phyloP scores from a whole-genome alignment of 1,284 basidiomycete species.

The Malassezia equina region DNA sequence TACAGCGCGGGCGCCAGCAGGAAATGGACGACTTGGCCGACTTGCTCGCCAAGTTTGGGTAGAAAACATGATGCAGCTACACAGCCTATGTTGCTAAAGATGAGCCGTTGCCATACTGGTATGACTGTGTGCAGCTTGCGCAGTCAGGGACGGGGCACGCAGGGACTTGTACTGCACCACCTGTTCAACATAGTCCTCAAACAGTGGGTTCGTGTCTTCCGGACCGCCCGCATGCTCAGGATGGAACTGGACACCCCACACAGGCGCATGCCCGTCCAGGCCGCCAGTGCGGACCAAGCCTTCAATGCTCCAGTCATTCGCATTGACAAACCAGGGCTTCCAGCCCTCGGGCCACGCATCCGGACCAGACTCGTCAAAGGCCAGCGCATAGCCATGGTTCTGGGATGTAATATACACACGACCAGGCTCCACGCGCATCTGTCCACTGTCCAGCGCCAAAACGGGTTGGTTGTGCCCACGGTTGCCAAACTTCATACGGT shows the following conservation, averaged over 20 bases:
- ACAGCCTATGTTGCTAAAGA: background rate
- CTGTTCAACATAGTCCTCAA: constrained; percentile 44
- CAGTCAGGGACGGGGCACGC: constrained; percentile 18
- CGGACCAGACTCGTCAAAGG: constrained; percentile 24
- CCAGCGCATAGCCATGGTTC: constrained; percentile 52
- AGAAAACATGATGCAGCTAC: background rate
- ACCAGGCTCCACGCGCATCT: constrained; percentile 76
- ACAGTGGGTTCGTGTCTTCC: constrained; percentile 44
- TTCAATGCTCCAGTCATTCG: constrained; percentile 45
- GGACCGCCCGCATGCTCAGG: constrained; percentile 46
- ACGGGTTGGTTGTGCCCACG: constrained; percentile 99
- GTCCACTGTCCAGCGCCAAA: constrained; percentile 75
- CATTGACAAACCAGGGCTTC: constrained; percentile 46
- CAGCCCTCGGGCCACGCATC: constrained; percentile 43
- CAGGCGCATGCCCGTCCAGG: constrained; percentile 19
- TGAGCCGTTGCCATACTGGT: background rate
- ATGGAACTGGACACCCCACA: constrained; percentile 47
- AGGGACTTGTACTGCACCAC: constrained; percentile 32
- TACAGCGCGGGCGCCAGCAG: constrained; percentile 31
- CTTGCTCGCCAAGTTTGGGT: constrained; percentile 30
- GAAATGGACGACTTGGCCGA: constrained; percentile 42
- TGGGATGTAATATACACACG: constrained; percentile 83
- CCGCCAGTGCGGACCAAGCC: constrained; percentile 37
- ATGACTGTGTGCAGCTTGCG: background rate
- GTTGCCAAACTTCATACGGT: constrained; percentile 94